Conservation (phyloP, 257 asterid genomes). For the Solanum habrochaites region DNA sequence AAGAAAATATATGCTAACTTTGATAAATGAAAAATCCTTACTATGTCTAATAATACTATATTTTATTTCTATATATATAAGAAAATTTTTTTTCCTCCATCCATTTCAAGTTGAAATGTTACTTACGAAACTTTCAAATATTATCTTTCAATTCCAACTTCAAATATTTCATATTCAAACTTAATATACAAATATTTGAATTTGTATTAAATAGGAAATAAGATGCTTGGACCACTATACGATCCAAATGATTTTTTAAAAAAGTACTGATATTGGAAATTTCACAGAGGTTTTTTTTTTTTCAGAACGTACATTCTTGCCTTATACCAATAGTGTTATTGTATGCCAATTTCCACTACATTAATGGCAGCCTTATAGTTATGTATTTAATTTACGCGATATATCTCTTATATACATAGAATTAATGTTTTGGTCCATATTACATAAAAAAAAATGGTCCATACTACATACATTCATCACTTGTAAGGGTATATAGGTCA, state of each 20-base stretch:
- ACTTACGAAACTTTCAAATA: background rate
- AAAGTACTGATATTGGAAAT: background rate
- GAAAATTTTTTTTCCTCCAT: no score
- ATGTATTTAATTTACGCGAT: background rate
- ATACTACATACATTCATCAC: background rate
- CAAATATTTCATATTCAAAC: background rate
- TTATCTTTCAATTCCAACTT: background rate
- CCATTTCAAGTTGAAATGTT: background rate
- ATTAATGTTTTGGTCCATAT: background rate
- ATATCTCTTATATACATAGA: background rate
- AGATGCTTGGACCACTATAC: background rate
- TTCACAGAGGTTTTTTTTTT: background rate
- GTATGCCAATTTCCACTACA: background rate
- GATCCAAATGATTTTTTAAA: background rate
- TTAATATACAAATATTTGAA: background rate
- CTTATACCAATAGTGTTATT: background rate
- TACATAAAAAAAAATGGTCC: background rate
- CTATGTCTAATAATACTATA: no score
- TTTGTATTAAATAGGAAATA: background rate
- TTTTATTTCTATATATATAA: no score
- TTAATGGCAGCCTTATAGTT: background rate
- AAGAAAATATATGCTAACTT: background rate
- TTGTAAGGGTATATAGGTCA: background rate
- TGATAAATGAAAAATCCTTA: background rate
- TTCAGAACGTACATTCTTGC: background rate